Evolutionary conservation across 177 flowering plant genomes (phyloP).

Genomic region (Vitis hybrid): DNA sequence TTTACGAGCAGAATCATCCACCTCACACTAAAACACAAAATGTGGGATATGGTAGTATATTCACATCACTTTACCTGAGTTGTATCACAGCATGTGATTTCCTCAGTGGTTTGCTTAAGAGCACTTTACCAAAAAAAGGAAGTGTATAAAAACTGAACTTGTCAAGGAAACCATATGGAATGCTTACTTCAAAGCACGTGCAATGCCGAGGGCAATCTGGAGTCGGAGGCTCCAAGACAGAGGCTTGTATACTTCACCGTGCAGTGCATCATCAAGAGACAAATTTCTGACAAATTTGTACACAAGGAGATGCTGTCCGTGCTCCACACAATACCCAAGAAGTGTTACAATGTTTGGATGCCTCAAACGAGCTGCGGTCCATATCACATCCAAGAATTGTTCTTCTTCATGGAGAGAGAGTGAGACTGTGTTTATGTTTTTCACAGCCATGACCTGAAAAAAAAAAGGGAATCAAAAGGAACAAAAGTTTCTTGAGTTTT

Average conservation of each 20-base stretch:
- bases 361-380: slow-evolving; percentile 53
- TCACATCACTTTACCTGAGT: too few relatives aligned
- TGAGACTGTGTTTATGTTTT: slow-evolving; percentile 46
- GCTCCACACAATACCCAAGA: slow-evolving; percentile 68
- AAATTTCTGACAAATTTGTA: slow-evolving; percentile 61
- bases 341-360: slow-evolving; percentile 78
- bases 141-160: slow-evolving; percentile 3
- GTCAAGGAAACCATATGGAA: neutral
- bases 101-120: neutral
- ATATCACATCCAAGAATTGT: slow-evolving; percentile 62
- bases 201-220: slow-evolving; percentile 66
- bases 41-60: too few relatives aligned
- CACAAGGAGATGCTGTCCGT: slow-evolving; percentile 70
- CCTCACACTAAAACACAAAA: too few relatives aligned
- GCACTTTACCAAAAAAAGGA: neutral
- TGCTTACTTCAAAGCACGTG: slow-evolving; percentile 73
- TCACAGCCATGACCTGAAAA: slow-evolving; percentile 66
- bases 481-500: neutral
- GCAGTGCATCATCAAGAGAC: slow-evolving; percentile 67
- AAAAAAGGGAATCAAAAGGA: neutral
- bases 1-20: neutral
- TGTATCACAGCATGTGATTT: too few relatives aligned
- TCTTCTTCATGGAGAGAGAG: slow-evolving; percentile 76
- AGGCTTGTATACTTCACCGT: slow-evolving; percentile 35
- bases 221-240: slow-evolving; percentile 68